Evolutionary conservation across 805 yeast genomes (phyloP).

Genomic region (Metschnikowia reukaufii): DNA sequence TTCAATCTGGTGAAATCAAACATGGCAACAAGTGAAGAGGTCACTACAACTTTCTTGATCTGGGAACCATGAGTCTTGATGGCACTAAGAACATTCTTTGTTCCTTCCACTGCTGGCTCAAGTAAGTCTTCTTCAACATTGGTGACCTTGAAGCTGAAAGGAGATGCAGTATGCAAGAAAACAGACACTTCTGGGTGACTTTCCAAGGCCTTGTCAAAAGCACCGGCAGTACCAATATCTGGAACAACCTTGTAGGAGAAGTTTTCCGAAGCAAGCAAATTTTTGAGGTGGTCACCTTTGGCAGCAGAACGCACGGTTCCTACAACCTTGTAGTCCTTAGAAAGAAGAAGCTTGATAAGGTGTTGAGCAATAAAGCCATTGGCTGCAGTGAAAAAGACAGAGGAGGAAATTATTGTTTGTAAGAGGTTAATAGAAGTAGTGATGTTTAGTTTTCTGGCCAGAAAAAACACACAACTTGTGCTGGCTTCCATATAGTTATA

Average conservation of each 20-base stretch:
- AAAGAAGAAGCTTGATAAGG: slow-evolving; percentile 1
- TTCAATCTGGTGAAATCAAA: slow-evolving; percentile 13
- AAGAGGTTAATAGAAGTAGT: neutral
- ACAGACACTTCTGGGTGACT: neutral
- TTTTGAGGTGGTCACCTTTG: slow-evolving; percentile 22
- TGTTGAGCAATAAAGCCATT: neutral
- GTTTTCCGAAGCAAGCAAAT: neutral
- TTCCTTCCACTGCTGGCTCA: neutral
- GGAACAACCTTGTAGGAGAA: neutral
- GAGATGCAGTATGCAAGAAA: neutral
- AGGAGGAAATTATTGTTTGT: neutral
- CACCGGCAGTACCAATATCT: neutral
- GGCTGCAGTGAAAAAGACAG: neutral
- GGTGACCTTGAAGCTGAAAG: neutral
- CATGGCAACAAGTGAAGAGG: slow-evolving; percentile 58
- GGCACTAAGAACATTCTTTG: slow-evolving; percentile 42
- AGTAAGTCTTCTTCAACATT: neutral
- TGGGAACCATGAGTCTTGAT: slow-evolving; percentile 34
- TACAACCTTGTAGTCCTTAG: slow-evolving; percentile 23
- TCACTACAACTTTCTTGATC: slow-evolving; percentile 39
- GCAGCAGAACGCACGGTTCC: slow-evolving; percentile 27
- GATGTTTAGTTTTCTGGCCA: neutral
- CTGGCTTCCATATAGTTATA: neutral
- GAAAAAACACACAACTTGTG: neutral
- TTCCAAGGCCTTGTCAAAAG: neutral